A percentile compares a stretch with the other conserved stretches of the same genome.
Conservation (phyloP, 2,329 filamentous ascomycete genomes). For the Aspergillus sp. region DNA sequence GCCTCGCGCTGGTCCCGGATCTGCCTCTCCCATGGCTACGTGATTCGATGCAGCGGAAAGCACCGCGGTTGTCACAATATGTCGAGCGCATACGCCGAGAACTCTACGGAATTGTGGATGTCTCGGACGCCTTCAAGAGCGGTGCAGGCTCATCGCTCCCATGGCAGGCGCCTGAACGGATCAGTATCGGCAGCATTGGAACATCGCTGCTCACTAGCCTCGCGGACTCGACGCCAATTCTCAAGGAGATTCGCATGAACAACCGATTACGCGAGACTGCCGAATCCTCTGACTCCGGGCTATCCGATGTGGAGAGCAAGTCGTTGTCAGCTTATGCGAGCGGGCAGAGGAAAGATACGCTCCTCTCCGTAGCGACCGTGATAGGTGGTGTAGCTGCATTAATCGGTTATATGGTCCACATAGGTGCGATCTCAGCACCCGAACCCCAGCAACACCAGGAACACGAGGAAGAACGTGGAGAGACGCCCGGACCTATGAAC, state of each 20-base stretch:
- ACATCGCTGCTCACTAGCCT: conserved; percentile 35
- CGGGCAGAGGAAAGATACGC: conserved; percentile 33
- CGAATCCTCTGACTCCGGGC: conserved; percentile 24
- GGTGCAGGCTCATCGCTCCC: conserved; percentile 31
- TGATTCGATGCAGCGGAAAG: conserved; percentile 55
- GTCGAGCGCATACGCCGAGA: conserved; percentile 39
- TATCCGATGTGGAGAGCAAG: conserved; percentile 26
- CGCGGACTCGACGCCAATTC: conserved; percentile 38
- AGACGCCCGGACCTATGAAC: conserved; percentile 12
- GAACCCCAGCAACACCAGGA: conserved; percentile 16
- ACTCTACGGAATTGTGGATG: conserved; percentile 37
- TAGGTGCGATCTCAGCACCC: conserved; percentile 25
- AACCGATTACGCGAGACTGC: conserved; percentile 37
- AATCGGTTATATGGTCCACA: conserved; percentile 37
- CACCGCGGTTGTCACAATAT: conserved; percentile 46
- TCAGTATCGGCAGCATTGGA: conserved; percentile 33
- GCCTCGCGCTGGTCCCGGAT: conserved; percentile 65
- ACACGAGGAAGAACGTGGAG: neutral
- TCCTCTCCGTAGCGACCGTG: conserved; percentile 36
- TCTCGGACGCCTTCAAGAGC: conserved; percentile 22
- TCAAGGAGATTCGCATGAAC: conserved; percentile 36
- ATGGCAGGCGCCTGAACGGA: conserved; percentile 36
- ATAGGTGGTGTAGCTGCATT: conserved; percentile 35
- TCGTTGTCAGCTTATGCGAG: conserved; percentile 24
- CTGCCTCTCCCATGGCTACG: conserved; percentile 64